Evolutionary conservation across 2,329 filamentous ascomycete species (phyloP).

Genomic region (Aspergillus sp.): DNA sequence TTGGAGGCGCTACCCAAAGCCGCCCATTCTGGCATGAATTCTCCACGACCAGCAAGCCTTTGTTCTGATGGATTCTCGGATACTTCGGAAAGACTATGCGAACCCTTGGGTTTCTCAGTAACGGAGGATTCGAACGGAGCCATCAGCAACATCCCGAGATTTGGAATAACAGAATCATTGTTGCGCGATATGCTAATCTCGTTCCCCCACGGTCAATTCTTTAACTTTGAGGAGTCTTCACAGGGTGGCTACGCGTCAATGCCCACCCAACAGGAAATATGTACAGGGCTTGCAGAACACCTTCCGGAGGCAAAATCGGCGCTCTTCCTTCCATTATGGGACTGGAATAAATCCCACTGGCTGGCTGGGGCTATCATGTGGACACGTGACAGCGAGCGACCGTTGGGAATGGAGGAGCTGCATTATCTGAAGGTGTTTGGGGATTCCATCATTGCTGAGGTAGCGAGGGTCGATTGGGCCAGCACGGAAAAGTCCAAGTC

Average conservation of each 20-base stretch:
- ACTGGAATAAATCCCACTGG: slow-evolving; percentile 29
- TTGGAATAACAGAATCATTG: slow-evolving; percentile 9
- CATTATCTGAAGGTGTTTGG: slow-evolving; percentile 31
- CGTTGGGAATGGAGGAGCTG: slow-evolving; percentile 22
- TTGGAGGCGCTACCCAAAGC: no score
- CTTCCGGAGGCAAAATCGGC: slow-evolving; percentile 21
- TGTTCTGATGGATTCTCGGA: slow-evolving; percentile 7
- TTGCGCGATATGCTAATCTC: slow-evolving; percentile 12
- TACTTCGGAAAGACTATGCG: slow-evolving; percentile 10
- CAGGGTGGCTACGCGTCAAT: no score
- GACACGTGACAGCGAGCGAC: slow-evolving; percentile 16
- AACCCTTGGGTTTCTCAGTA: slow-evolving; percentile 4
- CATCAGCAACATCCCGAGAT: background rate
- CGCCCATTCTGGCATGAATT: background rate
- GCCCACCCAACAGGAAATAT: no score
- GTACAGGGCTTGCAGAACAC: slow-evolving; percentile 1
- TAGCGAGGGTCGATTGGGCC: slow-evolving; percentile 28
- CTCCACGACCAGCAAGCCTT: slow-evolving; percentile 3
- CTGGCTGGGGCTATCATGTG: slow-evolving; percentile 26
- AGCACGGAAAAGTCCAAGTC: slow-evolving; percentile 44
- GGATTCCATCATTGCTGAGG: slow-evolving; percentile 30
- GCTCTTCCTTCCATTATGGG: slow-evolving; percentile 30
- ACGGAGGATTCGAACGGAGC: slow-evolving; percentile 1
- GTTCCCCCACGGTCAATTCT: slow-evolving; percentile 11
- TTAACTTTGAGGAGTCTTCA: slow-evolving; percentile 4